Evolutionary conservation across 805 yeast species (phyloP).

Genomic region (Metschnikowia anglica): DNA sequence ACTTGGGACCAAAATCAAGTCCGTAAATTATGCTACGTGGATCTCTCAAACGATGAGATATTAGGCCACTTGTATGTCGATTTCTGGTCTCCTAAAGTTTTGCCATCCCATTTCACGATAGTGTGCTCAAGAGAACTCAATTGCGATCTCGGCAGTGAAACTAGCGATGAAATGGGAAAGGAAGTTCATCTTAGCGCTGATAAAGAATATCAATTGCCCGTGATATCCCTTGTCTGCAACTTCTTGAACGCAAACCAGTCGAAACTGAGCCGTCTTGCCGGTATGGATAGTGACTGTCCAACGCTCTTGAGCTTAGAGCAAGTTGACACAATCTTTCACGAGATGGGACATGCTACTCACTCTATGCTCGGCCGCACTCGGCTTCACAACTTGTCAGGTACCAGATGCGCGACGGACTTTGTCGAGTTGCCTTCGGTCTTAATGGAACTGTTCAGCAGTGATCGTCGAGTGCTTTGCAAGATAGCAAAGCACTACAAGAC

Average conservation of each 20-base stretch:
- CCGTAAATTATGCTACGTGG: conserved; percentile 72
- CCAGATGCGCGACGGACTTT: conserved; percentile 93
- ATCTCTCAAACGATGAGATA: conserved; percentile 51
- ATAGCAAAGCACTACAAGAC: conserved; percentile 75
- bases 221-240: conserved; percentile 85
- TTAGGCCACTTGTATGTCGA: conserved; percentile 86
- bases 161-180: conserved; percentile 21
- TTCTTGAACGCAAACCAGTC: conserved; percentile 36
- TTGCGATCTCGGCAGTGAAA: conserved; percentile 34
- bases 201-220: conserved; percentile 74
- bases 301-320: conserved; percentile 71
- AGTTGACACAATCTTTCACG: conserved; percentile 93
- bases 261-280: conserved; percentile 29
- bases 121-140: conserved; percentile 86
- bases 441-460: conserved; percentile 90
- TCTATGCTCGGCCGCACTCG: conserved; percentile 93
- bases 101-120: conserved; percentile 94
- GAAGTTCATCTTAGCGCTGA: conserved; percentile 43
- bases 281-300: conserved; percentile 28
- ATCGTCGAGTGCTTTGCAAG: conserved; percentile 66
- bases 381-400: conserved; percentile 89
- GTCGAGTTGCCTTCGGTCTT: conserved; percentile 96
- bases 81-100: conserved; percentile 71
- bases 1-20: conserved; percentile 83
- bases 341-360: conserved; percentile 99